A percentile compares a stretch with the other conserved stretches of the same genome.
These are phyloP conservation scores for Nissolia schottii DNA, from an alignment of 306 rosid genomes.

Conservation along the genomic window DNA sequence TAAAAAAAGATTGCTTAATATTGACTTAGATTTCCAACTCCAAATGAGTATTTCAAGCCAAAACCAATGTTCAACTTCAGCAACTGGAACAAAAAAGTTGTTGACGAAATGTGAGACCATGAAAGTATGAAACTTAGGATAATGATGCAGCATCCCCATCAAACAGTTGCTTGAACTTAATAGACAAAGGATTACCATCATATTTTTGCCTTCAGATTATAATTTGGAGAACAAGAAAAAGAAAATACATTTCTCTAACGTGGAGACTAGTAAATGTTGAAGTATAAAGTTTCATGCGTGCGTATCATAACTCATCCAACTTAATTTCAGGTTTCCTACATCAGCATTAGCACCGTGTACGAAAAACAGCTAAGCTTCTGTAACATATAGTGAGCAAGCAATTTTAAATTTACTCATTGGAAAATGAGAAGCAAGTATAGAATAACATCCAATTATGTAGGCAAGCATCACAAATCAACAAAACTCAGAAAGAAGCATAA, in stretches of 20 bases:
- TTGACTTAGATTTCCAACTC: background rate
- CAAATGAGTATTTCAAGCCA: background rate
- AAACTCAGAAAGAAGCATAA: background rate
- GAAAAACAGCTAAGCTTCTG: background rate
- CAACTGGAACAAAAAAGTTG: background rate
- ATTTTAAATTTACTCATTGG: background rate
- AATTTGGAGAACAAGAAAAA: too few species aligned
- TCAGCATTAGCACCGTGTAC: background rate
- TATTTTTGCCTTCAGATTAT: background rate
- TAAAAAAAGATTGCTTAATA: background rate
- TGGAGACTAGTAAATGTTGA: background rate
- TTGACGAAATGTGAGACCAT: background rate
- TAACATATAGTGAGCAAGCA: background rate
- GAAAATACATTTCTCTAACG: background rate
- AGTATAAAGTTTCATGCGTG: background rate
- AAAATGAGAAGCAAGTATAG: background rate
- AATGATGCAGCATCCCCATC: background rate
- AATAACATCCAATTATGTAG: background rate
- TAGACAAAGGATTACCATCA: background rate
- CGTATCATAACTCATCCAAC: background rate
- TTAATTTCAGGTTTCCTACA: background rate
- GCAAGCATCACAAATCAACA: background rate
- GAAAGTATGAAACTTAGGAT: background rate
- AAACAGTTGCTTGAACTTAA: background rate
- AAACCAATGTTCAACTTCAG: background rate